Conservation (phyloP, 176 grass and related monocot genomes). For the Hordeum marinum region DNA sequence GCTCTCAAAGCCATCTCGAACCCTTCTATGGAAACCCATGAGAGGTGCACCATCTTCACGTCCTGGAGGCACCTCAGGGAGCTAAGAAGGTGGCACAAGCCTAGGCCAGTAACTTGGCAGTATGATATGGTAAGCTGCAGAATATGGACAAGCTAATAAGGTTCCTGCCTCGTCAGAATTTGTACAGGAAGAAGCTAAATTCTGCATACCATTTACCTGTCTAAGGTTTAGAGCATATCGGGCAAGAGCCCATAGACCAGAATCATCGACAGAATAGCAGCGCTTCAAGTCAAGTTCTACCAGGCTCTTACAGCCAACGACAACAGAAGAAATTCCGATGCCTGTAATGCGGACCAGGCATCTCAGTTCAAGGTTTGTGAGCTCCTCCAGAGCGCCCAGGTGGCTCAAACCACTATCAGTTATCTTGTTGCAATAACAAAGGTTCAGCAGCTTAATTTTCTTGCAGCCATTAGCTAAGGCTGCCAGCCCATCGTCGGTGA, state of each 20-base stretch:
- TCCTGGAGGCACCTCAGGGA: constrained; percentile 87
- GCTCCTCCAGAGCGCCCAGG: constrained; percentile 65
- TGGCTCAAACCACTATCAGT: constrained; percentile 72
- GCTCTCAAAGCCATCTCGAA: constrained; percentile 76
- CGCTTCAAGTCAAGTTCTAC: constrained; percentile 82
- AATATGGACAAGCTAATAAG: constrained; percentile 7
- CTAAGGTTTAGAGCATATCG: constrained; percentile 80
- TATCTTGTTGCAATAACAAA: constrained; percentile 91
- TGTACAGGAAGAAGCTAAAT: neutral
- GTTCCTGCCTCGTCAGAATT: neutral
- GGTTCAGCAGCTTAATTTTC: constrained; percentile 71
- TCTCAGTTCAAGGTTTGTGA: constrained; percentile 81
- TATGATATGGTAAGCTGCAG: constrained; percentile 96
- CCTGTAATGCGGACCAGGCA: constrained; percentile 64
- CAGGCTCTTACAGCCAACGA: constrained; percentile 60
- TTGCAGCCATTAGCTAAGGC: constrained; percentile 73
- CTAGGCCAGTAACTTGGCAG: constrained; percentile 77
- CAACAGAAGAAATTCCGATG: constrained; percentile 60
- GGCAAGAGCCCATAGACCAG: constrained; percentile 73
- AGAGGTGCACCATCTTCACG: constrained; percentile 88
- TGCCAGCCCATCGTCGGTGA: constrained; percentile 82
- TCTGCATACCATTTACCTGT: constrained; percentile 48
- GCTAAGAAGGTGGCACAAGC: constrained; percentile 70
- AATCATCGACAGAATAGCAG: constrained; percentile 80
- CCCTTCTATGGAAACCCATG: constrained; percentile 67